Evolutionary conservation across 1,284 basidiomycete species (phyloP), one percentile per base, ranked within the genome.

Genomic region (Ustilago curta): DNA sequence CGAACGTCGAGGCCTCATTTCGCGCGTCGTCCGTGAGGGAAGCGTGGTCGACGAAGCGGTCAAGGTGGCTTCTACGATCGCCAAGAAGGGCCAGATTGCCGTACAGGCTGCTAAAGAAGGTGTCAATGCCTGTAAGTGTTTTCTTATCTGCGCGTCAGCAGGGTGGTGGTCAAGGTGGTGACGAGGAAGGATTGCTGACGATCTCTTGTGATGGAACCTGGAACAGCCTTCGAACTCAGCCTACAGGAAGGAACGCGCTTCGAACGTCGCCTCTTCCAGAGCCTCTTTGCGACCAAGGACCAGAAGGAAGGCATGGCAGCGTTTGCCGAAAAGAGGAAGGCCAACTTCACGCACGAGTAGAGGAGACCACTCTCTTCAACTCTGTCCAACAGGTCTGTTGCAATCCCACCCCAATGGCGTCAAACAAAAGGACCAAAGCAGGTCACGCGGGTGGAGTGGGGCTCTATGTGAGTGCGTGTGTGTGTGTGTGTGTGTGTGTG

Each of bases 261-360:
- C 77, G 96, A 99, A 87, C 89, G 94, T 70, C 88, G 94, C 76
- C 87, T 96, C 54, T 98, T 98, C 92, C 93, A 98, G 81, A 89
- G 91, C 55, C 86, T 96, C 72, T 99, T 99, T 80, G 94, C 94
- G 18, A 98, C 96, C 42, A 90, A 92, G 70, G 96, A 99, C 85
- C 96, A 98, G 88, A 98, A 98, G 88, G 95, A 98, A 87, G 94
- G 95, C 27, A 98, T 97, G 96, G 85, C 88, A 40, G 96, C 95
- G n/a, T 98, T 99, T 83, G 91, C 91, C n/a, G 94, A 97, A 86
- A 99, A 98, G 89, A 90, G 96, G 84, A 93, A 93, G 60, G 75
- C 80, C 35, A 60, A 32, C 40, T 82, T 82, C 40, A 79, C 70
- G 65, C 76, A 82, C 69, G 70, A 80, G 77, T 82, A 73, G 32